Base-by-base conservation (phyloP, 139 green algal species). In the Chlamydomonas incerta region DNA sequence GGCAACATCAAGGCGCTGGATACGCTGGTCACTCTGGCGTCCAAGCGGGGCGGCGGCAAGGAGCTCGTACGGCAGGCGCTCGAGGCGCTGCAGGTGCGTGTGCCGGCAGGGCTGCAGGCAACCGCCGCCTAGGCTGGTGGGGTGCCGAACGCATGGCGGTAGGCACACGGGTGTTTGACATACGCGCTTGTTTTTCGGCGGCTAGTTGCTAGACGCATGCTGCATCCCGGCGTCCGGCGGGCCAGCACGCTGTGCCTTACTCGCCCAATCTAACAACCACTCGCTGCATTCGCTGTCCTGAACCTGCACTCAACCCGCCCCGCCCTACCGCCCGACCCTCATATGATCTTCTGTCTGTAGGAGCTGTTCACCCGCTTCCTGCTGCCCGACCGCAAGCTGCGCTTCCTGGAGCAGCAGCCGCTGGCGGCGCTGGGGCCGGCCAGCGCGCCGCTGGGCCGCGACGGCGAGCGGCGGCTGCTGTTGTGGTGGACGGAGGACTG, bases 311-410 rank as follows among this genome's bases (percentile, higher is more conserved):
- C n/a, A n/a, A n/a, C n/a, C n/a, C n/a, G n/a, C n/a, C n/a, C n/a
- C n/a, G n/a, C n/a, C n/a, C n/a, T n/a, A n/a, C n/a, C n/a, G n/a
- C n/a, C n/a, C n/a, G n/a, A n/a, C n/a, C n/a, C n/a, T n/a, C n/a
- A n/a, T n/a, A n/a, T n/a, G n/a, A n/a, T n/a, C n/a, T n/a, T n/a
- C n/a, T n/a, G n/a, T n/a, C n/a, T 46, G 4, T 50, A 79, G 31
- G 96, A 98, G 93, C 91, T 99, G 37, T 98, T 98, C 69, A 70
- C 91, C 1, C 85, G 82, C 0, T 79, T 89, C 17, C 92, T 99
- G 82, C 94, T 99, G 85, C 97, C 97, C 0, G 94, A 99, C 89
- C 89, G 97, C 35, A 97, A 97, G 91, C 94, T 99, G 69, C 76
- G 85, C 33, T 85, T 89, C 34, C 87, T 97, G 86, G 91, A 94